These are phyloP conservation scores for Tricholoma sp. DNA, from an alignment of 768 basidiomycete genomes.

Conservation along the genomic window DNA sequence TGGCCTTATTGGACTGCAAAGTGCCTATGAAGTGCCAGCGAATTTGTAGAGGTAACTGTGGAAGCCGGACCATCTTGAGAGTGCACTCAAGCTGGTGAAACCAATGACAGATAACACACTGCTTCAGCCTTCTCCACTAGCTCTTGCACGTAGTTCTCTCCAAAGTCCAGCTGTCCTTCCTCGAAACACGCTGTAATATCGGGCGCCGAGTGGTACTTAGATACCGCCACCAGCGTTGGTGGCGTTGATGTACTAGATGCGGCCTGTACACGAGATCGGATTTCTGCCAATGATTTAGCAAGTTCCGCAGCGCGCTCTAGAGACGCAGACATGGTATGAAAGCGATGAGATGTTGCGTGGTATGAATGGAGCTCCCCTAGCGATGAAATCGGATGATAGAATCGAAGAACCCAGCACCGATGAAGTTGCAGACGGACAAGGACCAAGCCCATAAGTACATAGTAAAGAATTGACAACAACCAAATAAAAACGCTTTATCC, in stretches of 20 bases:
- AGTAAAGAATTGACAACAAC: background rate
- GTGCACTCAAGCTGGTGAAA: background rate
- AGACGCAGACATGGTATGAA: slow-evolving; percentile 20
- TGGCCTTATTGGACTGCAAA: slow-evolving; percentile 91
- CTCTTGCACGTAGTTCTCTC: slow-evolving; percentile 97
- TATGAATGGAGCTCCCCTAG: background rate
- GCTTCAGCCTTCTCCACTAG: slow-evolving; percentile 78
- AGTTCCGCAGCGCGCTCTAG: slow-evolving; percentile 50
- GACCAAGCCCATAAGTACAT: background rate
- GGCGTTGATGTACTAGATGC: slow-evolving; percentile 20
- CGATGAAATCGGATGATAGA: background rate
- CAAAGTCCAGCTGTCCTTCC: slow-evolving; percentile 84
- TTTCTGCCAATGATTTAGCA: slow-evolving; percentile 44
- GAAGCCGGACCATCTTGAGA: background rate
- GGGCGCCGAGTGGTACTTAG: slow-evolving; percentile 86
- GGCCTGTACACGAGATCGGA: slow-evolving; percentile 42
- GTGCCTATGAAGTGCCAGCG: slow-evolving; percentile 97
- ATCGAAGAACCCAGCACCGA: too few species aligned
- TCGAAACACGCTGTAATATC: slow-evolving; percentile 85
- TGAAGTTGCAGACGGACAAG: background rate
- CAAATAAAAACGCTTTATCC: too few species aligned
- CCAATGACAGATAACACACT: slow-evolving; percentile 29
- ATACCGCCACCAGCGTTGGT: slow-evolving; percentile 74
- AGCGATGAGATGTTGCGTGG: slow-evolving; percentile 1
- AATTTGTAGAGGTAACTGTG: slow-evolving; percentile 80